Base-by-base conservation (phyloP, 2,329 filamentous ascomycete species). In the Kalaharituber pfeilii region DNA sequence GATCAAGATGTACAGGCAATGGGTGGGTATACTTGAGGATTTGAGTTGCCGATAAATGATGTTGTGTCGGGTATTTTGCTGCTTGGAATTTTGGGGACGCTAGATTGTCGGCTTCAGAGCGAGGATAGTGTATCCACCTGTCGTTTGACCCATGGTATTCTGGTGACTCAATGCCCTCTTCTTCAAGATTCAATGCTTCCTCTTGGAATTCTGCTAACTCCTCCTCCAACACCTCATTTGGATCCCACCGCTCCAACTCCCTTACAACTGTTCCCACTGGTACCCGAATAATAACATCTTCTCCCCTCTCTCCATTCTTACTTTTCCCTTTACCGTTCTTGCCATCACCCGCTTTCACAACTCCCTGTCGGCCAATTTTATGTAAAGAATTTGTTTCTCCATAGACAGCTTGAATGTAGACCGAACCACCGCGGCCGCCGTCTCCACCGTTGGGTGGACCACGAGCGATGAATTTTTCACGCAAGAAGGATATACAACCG, bases 371-470 rank as follows among this genome's bases (percentile, higher is more conserved):
- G 1, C 86, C 82, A 8, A 98, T 74, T 70, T 95, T 96, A 70
- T 96, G 88, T 57, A 98, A 71, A 52, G 86, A 94, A 0, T 87
- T 96, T 9, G 53, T 36, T 69, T 96, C 84, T 56, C 87, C 86
- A 53, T 84, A 80, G 1, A 94, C 80, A 6, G 91, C 88, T 69
- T 96, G 89, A 55, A 98, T 93, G 67, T 94, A 96, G 61, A 98
- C 74, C 63, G 84, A 93, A 36, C 91, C 91, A 58, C 91, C 91
- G 54, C 80, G 83, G 3, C 91, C 91, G 42, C 91, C 91, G 66
- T 98, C 87, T 56, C 91, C 91, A 50, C 91, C 91, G 67, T 98
- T 96, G 8, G 91, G 79, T 9, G 91, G 91, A 0, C 91, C 91
- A 60, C 94, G 81, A 45, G 81, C 78, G 27, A 95, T 75, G 68